Evolutionary conservation across 2,329 filamentous ascomycete species (phyloP).

Genomic region (Aspergillus caelatus): DNA sequence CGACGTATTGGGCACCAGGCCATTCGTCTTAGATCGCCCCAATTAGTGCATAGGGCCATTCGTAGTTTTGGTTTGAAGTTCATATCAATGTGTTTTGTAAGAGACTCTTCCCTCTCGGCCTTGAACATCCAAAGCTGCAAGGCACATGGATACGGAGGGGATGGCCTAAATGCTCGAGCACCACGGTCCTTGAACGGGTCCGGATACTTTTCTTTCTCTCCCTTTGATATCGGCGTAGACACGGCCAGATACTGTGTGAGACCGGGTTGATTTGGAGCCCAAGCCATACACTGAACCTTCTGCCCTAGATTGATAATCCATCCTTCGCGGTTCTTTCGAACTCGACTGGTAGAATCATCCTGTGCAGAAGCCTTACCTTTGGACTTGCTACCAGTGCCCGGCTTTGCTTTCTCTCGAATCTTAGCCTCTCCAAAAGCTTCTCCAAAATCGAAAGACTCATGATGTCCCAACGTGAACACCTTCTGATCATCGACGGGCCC

Average conservation of each 20-base stretch:
- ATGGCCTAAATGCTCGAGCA: conserved; percentile 55
- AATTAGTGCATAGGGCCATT: conserved; percentile 58
- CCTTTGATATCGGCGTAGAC: conserved; percentile 41
- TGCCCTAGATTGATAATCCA: conserved; percentile 62
- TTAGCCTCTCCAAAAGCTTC: conserved; percentile 44
- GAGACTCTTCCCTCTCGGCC: conserved; percentile 33
- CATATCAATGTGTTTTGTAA: conserved; percentile 47
- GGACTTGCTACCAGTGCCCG: background rate
- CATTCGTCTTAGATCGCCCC: conserved; percentile 58
- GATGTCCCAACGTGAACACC: conserved; percentile 44
- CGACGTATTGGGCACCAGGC: conserved; percentile 59
- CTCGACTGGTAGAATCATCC: conserved; percentile 11
- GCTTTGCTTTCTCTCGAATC: conserved; percentile 15
- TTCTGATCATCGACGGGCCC: conserved; percentile 52
- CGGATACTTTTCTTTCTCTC: conserved; percentile 38
- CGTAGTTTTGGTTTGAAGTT: conserved; percentile 48
- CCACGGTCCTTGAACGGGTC: conserved; percentile 33
- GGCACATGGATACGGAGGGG: conserved; percentile 50
- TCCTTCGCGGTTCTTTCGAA: conserved; percentile 39
- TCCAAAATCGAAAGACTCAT: conserved; percentile 49
- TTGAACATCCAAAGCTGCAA: conserved; percentile 64
- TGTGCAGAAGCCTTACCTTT: conserved; percentile 7
- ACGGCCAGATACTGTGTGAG: conserved; percentile 61
- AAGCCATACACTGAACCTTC: conserved; percentile 53
- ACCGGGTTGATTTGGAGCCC: conserved; percentile 49